Base-by-base conservation (phyloP, 768 basidiomycete species). In the Jaapia argillacea region DNA sequence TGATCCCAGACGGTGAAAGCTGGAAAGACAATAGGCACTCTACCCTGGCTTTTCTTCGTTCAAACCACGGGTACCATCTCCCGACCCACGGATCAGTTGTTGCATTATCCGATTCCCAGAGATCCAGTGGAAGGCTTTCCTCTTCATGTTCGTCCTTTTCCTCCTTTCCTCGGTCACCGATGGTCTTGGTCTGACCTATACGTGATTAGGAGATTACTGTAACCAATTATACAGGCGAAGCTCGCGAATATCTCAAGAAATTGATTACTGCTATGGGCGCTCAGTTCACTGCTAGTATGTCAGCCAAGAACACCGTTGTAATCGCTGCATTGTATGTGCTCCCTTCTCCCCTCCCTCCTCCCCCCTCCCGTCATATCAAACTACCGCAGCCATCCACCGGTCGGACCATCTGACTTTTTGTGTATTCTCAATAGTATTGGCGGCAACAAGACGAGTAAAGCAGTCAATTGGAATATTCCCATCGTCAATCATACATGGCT, bases 401-500 rank as follows among this genome's bases (percentile, higher is more conserved):
- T 14, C 26, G 52, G 16, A 52, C 25, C 18, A 1, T 22, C 14
- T 16, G 12, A 20, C 26, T 16, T n/a, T n/a, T n/a, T n/a, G n/a
- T n/a, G n/a, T 33, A 24, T 35, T 40, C 27, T n/a, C 23, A n/a
- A 40, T 47, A 58, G 60, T 27, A 44, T 55, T 7, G 42, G 44
- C 1, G 55, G 55, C 4, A 59, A 48, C 1, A 96, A 96, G 62
- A 79, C 84, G 0, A 62, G 64, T 5, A 85, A 85, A 53, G 88
- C 90, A 0, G 65, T 69, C 5, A 65, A 75, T 0, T 94, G 92
- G 92, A 76, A 75, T 0, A 84, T 93, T 48, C 82, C 89, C 0
- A 69, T 92, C 45, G 83, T 93, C 7, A 94, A 91, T 51, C 92
- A 97, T 52, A 71, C 73, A 0, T 96, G 90, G 89, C 69, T 96